Base-by-base conservation (phyloP, 2,329 filamentous ascomycete genomes). In the Penicillium vulpinum region DNA sequence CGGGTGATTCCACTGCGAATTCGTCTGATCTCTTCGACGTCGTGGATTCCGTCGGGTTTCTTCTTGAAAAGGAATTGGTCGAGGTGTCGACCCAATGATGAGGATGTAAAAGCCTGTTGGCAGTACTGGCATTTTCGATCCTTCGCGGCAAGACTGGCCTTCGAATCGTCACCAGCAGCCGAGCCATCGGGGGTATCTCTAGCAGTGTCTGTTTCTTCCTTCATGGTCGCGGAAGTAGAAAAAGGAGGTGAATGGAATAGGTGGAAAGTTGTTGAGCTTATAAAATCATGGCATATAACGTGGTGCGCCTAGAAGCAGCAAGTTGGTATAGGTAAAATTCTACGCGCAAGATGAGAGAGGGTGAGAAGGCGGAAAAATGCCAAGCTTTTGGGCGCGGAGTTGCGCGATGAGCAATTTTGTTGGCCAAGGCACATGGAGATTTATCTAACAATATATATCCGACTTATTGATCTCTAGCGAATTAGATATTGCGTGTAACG, bases 11-110 rank as follows among this genome's bases (percentile, higher is more conserved):
- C 84, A 43, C 91, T 90, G 51, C 93, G 86, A 68, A 96, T 79
- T 74, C 89, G 90, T 64, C 85, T 84, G 68, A 97, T 97, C 74
- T 91, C 90, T 8, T 93, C 90, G 57, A 97, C 90, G 77, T 96
- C 83, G 75, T 97, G 93, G 44, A 96, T 78, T 48, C 92, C 92
- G 76, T 97, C 93, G 1, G 93, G 91, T 73, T 97, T 97, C 78
- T 92, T 95, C 57, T 92, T 88, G 70, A 92, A 92, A 68, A 97
- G 92, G 74, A 95, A 97, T 38, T 96, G 85, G 73, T 97, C 93
- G 64, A 97, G 87, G 76, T 97, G 93, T 44, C 93, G 88, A 48
- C 93, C 93, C 51, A 97, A 85, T 2, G 91, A 96, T 16, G 92
- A 96, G 1, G 92, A 97, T 16, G 93, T 97, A 72, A 97, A 97